Conservation (phyloP, 768 basidiomycete genomes). For the Lactarius quietus region DNA sequence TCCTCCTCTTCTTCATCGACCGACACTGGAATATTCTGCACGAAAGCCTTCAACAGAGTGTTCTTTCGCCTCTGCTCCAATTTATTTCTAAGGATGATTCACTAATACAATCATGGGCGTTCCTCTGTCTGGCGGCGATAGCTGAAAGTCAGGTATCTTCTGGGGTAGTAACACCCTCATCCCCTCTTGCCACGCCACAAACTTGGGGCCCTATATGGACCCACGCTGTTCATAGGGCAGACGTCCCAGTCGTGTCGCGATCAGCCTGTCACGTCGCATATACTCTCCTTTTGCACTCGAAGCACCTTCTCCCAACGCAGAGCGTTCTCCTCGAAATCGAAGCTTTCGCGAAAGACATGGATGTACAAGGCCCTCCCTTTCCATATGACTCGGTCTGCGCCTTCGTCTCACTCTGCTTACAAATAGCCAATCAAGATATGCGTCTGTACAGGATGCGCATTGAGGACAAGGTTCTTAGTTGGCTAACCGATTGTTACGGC, state of each 20-base stretch:
- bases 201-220: conserved; percentile 81
- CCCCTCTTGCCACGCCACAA: conserved; percentile 13
- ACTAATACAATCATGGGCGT: conserved; percentile 76
- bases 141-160: conserved; percentile 34
- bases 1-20: conserved; percentile 81
- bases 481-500: conserved; percentile 75
- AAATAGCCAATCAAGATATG: conserved; percentile 74
- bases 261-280: conserved; percentile 73
- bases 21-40: conserved; percentile 70
- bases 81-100: conserved; percentile 63
- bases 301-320: conserved; percentile 48
- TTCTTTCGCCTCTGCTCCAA: conserved; percentile 54
- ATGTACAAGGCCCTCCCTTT: conserved; percentile 84
- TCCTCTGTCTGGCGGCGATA: conserved; percentile 74
- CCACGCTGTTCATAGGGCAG: conserved; percentile 70
- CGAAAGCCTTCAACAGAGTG: conserved; percentile 49
- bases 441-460: conserved; percentile 78
- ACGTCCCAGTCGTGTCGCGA: conserved; percentile 65
- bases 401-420: conserved; percentile 68
- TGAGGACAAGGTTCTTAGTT: conserved; percentile 81
- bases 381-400: conserved; percentile 89
- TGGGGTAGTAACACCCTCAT: conserved; percentile 15
- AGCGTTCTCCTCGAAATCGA: conserved; percentile 72
- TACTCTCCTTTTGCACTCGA: conserved; percentile 46
- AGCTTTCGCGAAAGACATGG: conserved; percentile 72